These are phyloP conservation scores for Thelonectria rubi DNA, from an alignment of 2,329 filamentous ascomycete genomes.

Conservation along the genomic window DNA sequence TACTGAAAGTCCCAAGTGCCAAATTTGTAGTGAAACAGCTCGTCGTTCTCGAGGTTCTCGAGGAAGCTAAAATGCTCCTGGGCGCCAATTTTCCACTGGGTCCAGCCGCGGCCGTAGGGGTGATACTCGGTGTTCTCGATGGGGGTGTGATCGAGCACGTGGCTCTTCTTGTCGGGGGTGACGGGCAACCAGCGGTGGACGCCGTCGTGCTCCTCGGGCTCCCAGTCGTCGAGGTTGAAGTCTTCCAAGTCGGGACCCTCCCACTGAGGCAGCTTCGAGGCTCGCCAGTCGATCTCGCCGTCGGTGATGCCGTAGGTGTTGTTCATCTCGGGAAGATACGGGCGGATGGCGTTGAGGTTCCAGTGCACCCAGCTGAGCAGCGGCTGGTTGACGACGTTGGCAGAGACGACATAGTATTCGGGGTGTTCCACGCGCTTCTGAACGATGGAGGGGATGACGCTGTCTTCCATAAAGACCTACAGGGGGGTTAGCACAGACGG, in stretches of 20 bases:
- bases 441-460: conserved; percentile 60
- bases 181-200: conserved; percentile 63
- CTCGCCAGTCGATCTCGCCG: conserved; percentile 48
- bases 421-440: conserved; percentile 61
- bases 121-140: conserved; percentile 60
- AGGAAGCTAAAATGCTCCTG: conserved; percentile 60
- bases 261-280: conserved; percentile 50
- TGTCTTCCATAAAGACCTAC: conserved; percentile 50
- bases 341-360: conserved; percentile 60
- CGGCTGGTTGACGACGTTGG: conserved; percentile 66
- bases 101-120: conserved; percentile 54
- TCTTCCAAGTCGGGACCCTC: conserved; percentile 36
- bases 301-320: conserved; percentile 39
- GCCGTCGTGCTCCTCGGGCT: conserved; percentile 48
- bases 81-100: conserved; percentile 60
- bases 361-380: conserved; percentile 63
- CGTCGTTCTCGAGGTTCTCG: conserved; percentile 58
- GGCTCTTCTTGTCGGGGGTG: conserved; percentile 42
- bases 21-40: conserved; percentile 59
- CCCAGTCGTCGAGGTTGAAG: conserved; percentile 45
- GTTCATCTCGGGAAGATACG: conserved; percentile 61
- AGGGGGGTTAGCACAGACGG: conserved; percentile 11
- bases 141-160: conserved; percentile 55
- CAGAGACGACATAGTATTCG: conserved; percentile 60
- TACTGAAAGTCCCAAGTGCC: conserved; percentile 59